A percentile compares a stretch with the other conserved stretches of the same genome.
These are phyloP conservation scores for Fusarium longipes DNA, from an alignment of 2,329 filamentous ascomycete genomes.

Conservation along the genomic window DNA sequence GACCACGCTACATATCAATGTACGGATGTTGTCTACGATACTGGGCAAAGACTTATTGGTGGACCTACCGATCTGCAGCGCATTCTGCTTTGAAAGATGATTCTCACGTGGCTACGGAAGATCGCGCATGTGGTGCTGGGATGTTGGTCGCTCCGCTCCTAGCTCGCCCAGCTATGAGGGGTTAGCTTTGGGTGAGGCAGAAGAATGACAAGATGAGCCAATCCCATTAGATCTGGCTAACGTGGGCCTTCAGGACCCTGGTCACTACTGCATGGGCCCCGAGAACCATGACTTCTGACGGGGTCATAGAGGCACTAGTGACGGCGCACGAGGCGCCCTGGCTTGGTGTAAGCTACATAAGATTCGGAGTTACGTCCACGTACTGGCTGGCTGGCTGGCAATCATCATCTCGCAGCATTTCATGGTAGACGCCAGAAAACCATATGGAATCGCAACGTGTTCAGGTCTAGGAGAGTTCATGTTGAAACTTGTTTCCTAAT, in stretches of 20 bases:
- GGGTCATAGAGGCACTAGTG: slow-evolving; percentile 40
- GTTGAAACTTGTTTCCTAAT: neutral
- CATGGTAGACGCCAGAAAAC: slow-evolving; percentile 20
- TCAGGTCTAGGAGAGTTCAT: neutral
- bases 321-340: slow-evolving; percentile 49
- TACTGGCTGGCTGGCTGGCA: slow-evolving; percentile 21
- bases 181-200: slow-evolving; percentile 28
- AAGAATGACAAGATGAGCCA: slow-evolving; percentile 18
- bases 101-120: slow-evolving; percentile 52
- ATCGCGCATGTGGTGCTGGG: slow-evolving; percentile 49
- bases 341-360: slow-evolving; percentile 43
- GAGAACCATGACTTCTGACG: slow-evolving; percentile 36
- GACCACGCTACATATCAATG: slow-evolving; percentile 5
- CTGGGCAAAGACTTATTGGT: slow-evolving; percentile 2
- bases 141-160: slow-evolving; percentile 36
- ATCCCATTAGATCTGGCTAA: slow-evolving; percentile 16
- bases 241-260: slow-evolving; percentile 13
- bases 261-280: slow-evolving; percentile 25
- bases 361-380: slow-evolving; percentile 31
- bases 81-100: slow-evolving; percentile 31
- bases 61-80: slow-evolving; percentile 34
- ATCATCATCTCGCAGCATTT: slow-evolving; percentile 32
- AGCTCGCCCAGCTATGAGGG: slow-evolving; percentile 33
- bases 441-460: slow-evolving; percentile 5
- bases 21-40: slow-evolving; percentile 1